Percentiles rank a stretch among this genome's conserved stretches.
These are phyloP conservation scores for Chlamydomonas applanata DNA, from an alignment of 139 green algal species.

Conservation along the genomic window DNA sequence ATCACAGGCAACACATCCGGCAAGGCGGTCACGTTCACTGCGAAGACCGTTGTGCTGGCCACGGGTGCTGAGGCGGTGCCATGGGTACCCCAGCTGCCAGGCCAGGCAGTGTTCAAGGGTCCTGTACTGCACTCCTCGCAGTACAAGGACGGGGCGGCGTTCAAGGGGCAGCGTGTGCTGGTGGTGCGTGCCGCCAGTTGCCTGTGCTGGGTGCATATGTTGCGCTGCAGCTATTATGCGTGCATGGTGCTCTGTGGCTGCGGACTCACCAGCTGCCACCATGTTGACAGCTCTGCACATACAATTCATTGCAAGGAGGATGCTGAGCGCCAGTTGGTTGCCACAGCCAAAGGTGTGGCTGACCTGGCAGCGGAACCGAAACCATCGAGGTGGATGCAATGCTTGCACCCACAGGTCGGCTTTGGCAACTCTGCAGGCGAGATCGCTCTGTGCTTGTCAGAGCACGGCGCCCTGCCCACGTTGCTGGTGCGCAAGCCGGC, in stretches of 20 bases:
- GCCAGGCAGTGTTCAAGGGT: neutral
- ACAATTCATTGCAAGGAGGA: too few species aligned
- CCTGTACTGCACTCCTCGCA: neutral
- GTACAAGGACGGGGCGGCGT: neutral
- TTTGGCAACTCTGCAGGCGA: conserved; percentile 1
- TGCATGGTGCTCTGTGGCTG: too few species aligned
- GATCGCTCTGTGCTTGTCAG: conserved; percentile 7
- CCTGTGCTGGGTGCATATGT: too few species aligned
- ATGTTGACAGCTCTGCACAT: too few species aligned
- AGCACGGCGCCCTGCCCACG: neutral
- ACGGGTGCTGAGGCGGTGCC: neutral
- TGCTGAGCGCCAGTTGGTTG: too few species aligned
- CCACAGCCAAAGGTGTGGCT: too few species aligned
- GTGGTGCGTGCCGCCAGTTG: neutral
- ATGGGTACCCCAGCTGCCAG: neutral
- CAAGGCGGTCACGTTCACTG: neutral
- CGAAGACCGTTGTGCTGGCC: neutral
- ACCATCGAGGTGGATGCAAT: too few species aligned
- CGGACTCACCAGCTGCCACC: too few species aligned
- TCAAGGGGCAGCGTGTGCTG: conserved; percentile 4
- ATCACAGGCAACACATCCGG: neutral
- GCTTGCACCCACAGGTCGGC: neutral
- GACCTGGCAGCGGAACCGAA: too few species aligned
- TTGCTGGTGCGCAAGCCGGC: neutral
- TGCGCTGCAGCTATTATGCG: too few species aligned